Base-by-base conservation (phyloP, 2,329 filamentous ascomycete genomes). In the Fusarium brevicatenulatum region DNA sequence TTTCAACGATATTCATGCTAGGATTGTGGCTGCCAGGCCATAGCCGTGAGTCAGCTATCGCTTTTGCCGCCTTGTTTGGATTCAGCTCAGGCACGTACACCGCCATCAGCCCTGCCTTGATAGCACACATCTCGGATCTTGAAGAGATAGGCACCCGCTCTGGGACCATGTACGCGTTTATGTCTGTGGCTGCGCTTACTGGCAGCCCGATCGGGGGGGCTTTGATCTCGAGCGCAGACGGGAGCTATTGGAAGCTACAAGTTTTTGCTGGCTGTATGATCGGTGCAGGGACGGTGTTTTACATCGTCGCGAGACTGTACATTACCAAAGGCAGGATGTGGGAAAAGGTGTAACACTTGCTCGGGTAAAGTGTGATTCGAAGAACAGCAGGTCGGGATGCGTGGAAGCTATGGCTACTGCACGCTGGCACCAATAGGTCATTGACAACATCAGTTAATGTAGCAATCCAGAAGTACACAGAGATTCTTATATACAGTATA, bases 241-340 rank as follows among this genome's bases (percentile, higher is more conserved):
- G 50, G 13, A 53, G 50, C 19, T 53, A 53, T 39, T 39, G 50
- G 50, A 53, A 53, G 34, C 34, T 53, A 3, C 50, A 53, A 16
- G 23, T 28, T 12, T 53, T 53, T 16, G 34, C 50, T 28, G 34
- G 50, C 5, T 39, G 50, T 2, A 53, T 53, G 50, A 2, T 53
- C 9, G 23, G 1, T 7, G 0, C 34, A 9, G 50, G 50, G 9
- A 53, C 19, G 9, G 23, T 7, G 3, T 28, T 28, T 4, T 54
- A 40, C 2, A 2, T 28, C 2, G 19, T 19, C 7, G 34, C 19
- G 3, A 30, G 50, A 8, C 2, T 40, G 5, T 54, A 40, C 4
- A 0, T 54, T 7, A 40, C 19, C 1, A 40, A n/a, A 3, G 50
- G 50, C 1, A 28, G 10, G 34, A 10, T 54, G 2, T 54, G 50